These are phyloP conservation scores for Lentinula boryana DNA, from an alignment of 768 basidiomycete genomes.

Conservation along the genomic window DNA sequence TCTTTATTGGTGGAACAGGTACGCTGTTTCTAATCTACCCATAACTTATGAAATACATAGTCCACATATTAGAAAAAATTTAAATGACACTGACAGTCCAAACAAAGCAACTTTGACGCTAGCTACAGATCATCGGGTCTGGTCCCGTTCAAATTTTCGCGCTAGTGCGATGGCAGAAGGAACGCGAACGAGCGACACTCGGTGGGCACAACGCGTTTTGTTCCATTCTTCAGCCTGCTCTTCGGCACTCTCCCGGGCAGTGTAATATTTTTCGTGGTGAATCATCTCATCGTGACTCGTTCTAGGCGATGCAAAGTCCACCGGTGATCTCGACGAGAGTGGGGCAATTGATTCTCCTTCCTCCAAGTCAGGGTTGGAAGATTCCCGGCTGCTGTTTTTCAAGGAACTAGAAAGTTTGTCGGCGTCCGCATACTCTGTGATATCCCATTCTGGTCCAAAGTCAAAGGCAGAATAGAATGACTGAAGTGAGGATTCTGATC, in stretches of 20 bases:
- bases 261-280: slow-evolving; percentile 40
- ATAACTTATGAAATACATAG: slow-evolving; percentile 1
- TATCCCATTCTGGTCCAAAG: slow-evolving; percentile 42
- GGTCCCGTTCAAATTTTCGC: slow-evolving; percentile 13
- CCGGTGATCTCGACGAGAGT: neutral
- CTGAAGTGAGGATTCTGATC: slow-evolving; percentile 42
- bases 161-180: slow-evolving; percentile 46
- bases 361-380: slow-evolving; percentile 19
- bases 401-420: slow-evolving; percentile 29
- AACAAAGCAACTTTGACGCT: neutral
- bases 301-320: slow-evolving; percentile 7
- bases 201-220: slow-evolving; percentile 77
- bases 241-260: slow-evolving; percentile 38
- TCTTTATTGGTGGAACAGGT: neutral
- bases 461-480: slow-evolving; percentile 71
- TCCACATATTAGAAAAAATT: neutral
- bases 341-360: neutral
- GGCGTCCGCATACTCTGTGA: slow-evolving; percentile 24
- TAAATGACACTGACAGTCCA: neutral
- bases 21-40: neutral
- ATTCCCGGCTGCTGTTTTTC: slow-evolving; percentile 25
- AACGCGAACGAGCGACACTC: slow-evolving; percentile 74
- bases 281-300: slow-evolving; percentile 13
- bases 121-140: neutral
- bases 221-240: slow-evolving; percentile 89